These are phyloP conservation scores for Atractiella rhizophila DNA, from an alignment of 768 basidiomycete genomes.

Conservation along the genomic window DNA sequence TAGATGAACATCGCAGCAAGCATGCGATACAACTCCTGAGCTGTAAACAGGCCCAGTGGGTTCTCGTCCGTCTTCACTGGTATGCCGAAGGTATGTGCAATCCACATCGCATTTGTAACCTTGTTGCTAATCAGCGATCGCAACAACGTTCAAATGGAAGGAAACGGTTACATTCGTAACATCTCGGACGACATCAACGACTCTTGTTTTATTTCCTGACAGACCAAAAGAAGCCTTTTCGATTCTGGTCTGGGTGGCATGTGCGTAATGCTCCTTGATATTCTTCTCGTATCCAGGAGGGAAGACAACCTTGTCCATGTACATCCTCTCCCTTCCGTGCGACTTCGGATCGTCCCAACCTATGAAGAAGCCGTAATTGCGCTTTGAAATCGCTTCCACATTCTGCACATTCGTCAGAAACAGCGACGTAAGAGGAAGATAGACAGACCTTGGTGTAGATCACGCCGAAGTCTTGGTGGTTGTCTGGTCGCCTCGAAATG, in stretches of 20 bases:
- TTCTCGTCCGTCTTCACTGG: slow-evolving; percentile 5
- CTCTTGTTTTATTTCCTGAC: slow-evolving; percentile 18
- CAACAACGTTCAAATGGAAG: background rate
- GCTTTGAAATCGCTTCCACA: background rate
- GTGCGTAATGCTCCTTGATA: background rate
- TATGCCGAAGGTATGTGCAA: slow-evolving; percentile 1
- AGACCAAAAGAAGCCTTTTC: slow-evolving; percentile 10
- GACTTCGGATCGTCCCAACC: background rate
- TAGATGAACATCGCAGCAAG: slow-evolving; percentile 2
- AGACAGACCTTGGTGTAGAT: slow-evolving; percentile 4
- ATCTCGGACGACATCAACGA: slow-evolving; percentile 38
- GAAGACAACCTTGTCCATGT: slow-evolving; percentile 1
- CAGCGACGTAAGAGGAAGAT: too few species aligned
- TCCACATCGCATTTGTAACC: slow-evolving; percentile 27
- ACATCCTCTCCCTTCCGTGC: background rate
- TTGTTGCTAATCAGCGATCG: background rate
- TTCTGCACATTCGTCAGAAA: too few species aligned
- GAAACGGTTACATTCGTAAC: slow-evolving; percentile 31
- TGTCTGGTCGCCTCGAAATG: too few species aligned
- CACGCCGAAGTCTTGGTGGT: background rate
- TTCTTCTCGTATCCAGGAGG: background rate
- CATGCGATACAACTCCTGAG: background rate
- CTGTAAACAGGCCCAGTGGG: background rate
- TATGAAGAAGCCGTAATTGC: slow-evolving; percentile 3
- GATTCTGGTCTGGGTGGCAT: background rate